Percentiles rank a stretch among this genome's conserved stretches.
phyloP scores from a whole-genome alignment of 2,329 filamentous ascomycete genomes.

The Colletotrichum shisoi region DNA sequence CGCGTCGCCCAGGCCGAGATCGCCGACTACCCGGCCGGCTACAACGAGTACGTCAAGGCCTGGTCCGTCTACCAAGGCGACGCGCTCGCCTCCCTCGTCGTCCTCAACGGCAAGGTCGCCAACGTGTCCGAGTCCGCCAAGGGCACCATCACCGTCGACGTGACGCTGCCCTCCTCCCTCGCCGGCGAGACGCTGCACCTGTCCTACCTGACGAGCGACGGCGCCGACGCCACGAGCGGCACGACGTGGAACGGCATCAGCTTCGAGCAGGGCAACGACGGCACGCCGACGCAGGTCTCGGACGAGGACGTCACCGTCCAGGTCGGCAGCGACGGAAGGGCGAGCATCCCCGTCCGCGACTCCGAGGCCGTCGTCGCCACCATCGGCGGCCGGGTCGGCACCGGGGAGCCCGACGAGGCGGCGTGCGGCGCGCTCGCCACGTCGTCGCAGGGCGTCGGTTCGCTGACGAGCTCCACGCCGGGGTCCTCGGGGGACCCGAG shows the following conservation, averaged over 20 bases:
- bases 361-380: slow-evolving; percentile 31
- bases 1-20: slow-evolving; percentile 28
- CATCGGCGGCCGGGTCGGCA: slow-evolving; percentile 26
- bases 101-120: slow-evolving; percentile 35
- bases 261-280: slow-evolving; percentile 33
- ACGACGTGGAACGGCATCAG: slow-evolving; percentile 36
- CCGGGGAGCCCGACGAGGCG: slow-evolving; percentile 24
- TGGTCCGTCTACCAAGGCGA: slow-evolving; percentile 32
- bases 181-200: slow-evolving; percentile 30
- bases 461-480: slow-evolving; percentile 25
- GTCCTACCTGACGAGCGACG: slow-evolving; percentile 31
- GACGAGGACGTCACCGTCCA: slow-evolving; percentile 27
- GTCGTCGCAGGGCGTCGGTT: slow-evolving; percentile 21
- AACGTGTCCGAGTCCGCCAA: slow-evolving; percentile 31
- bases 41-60: slow-evolving; percentile 31
- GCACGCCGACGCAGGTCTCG: slow-evolving; percentile 14
- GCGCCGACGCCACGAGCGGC: slow-evolving; percentile 31
- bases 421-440: slow-evolving; percentile 27
- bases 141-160: slow-evolving; percentile 21
- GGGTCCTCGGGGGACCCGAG: slow-evolving; percentile 26
- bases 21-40: slow-evolving; percentile 17
- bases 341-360: slow-evolving; percentile 30
- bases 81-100: slow-evolving; percentile 26
- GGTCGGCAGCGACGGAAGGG: slow-evolving; percentile 21
- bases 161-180: slow-evolving; percentile 27